Evolutionary conservation across 176 grass and related monocot genomes (phyloP), one percentile per base, ranked within the genome.

Genomic region (Chloris gayana): DNA sequence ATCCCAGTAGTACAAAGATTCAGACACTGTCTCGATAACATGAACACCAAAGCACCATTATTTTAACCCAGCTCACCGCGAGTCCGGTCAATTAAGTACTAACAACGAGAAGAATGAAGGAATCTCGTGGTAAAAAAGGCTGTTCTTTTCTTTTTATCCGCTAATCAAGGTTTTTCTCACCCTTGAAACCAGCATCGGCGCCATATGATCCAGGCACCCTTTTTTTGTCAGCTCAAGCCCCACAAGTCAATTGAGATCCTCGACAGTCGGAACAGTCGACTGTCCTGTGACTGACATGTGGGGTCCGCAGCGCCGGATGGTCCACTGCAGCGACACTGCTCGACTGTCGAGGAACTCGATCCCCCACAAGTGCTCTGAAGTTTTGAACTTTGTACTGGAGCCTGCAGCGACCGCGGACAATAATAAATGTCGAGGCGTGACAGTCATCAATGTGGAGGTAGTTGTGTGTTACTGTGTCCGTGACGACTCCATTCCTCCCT

Each of bases 61-160:
- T 27, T 58, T 76, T 85, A 88, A 31, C 77, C 25, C 24, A 39
- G 21, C 34, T 14, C 14, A 32, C 9, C 51, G 25, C 26, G 18
- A 51, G 64, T 31, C 41, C 9, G 70, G 72, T 24, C 53, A 46
- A 31, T 70, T 30, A 38, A 72, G 77, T 77, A 76, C 83, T 73
- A 59, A 85, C 83, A 78, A 78, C 87, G 73, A 82, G 83, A 73
- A 61, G 73, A 85, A 89, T 89, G 83, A 53, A 50, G 67, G 83
- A 85, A 89, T 89, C 87, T 89, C 3, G 26, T 14, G 46, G 83
- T 73, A 50, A 89, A 82, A 67, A 81, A 82, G 38, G 61, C 38
- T 60, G 18, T 60, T 82, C 46, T 77, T 89, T 85, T 60, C 66
- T 46, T 74, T 68, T 46, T 60, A 74, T 68, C 33, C 76, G 74